These are phyloP conservation scores for Paecilomyces dactylethromorphus DNA, from an alignment of 2,329 filamentous ascomycete species.

Conservation along the genomic window DNA sequence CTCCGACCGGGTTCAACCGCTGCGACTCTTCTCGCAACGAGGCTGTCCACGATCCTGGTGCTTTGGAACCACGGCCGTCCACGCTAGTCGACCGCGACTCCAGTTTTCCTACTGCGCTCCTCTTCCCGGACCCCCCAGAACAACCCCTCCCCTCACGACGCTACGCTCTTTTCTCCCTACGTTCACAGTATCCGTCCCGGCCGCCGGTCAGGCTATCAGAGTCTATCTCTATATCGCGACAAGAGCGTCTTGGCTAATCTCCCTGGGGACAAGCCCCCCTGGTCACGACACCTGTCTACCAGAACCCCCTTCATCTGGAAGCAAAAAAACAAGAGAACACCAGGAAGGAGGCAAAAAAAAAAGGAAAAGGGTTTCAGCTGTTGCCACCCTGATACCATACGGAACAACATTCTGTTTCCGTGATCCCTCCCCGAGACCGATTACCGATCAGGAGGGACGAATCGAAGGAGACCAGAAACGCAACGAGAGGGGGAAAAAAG, in stretches of 20 bases:
- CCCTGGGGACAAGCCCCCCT: neutral
- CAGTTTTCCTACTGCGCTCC: neutral
- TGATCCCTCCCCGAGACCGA: neutral
- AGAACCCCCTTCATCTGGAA: slow-evolving; percentile 6
- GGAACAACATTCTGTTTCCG: neutral
- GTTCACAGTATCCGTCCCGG: slow-evolving; percentile 20
- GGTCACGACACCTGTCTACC: slow-evolving; percentile 10
- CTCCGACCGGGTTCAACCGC: slow-evolving; percentile 2
- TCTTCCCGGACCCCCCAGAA: neutral
- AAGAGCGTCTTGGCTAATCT: neutral
- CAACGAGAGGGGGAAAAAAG: neutral
- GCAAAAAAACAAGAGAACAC: slow-evolving; percentile 1
- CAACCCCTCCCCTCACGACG: neutral
- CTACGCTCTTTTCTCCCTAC: slow-evolving; percentile 5
- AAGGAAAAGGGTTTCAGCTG: slow-evolving; percentile 14
- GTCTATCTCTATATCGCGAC: slow-evolving; percentile 11
- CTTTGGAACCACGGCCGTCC: slow-evolving; percentile 1
- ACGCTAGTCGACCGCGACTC: neutral
- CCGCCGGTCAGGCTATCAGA: slow-evolving; percentile 30
- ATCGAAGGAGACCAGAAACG: slow-evolving; percentile 1
- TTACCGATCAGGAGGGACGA: slow-evolving; percentile 1
- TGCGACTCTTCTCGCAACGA: slow-evolving; percentile 5
- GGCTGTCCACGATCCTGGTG: slow-evolving; percentile 7
- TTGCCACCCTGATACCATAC: neutral
- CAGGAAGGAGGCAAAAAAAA: slow-evolving; percentile 6